These are phyloP conservation scores for Cytospora leucostoma DNA, from an alignment of 2,329 filamentous ascomycete genomes.

Conservation along the genomic window DNA sequence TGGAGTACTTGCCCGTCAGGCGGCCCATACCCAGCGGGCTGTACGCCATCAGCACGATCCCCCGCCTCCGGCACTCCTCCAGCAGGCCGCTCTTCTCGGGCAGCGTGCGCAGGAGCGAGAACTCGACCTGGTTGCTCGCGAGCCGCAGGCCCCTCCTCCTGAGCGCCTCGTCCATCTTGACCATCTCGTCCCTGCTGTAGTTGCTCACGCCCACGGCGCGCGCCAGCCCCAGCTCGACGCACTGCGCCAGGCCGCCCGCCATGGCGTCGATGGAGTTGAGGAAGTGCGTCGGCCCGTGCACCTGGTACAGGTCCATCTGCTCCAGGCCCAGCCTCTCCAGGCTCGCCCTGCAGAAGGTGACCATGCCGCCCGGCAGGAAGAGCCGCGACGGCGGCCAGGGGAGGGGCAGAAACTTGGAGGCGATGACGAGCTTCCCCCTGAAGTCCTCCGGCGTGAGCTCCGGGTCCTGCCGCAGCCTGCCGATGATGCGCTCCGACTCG, in stretches of 20 bases:
- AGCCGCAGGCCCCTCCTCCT: slow-evolving; percentile 41
- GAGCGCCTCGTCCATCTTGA: slow-evolving; percentile 44
- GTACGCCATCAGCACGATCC: slow-evolving; percentile 46
- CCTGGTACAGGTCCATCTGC: slow-evolving; percentile 37
- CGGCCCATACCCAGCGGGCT: slow-evolving; percentile 43
- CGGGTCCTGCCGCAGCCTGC: slow-evolving; percentile 25
- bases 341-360: slow-evolving; percentile 41
- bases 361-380: slow-evolving; percentile 35
- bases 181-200: slow-evolving; percentile 44
- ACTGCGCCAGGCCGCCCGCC: slow-evolving; percentile 44
- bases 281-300: slow-evolving; percentile 46
- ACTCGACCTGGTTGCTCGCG: slow-evolving; percentile 48
- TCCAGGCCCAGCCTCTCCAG: slow-evolving; percentile 42
- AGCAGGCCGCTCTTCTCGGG: slow-evolving; percentile 44
- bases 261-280: slow-evolving; percentile 41
- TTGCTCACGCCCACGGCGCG: slow-evolving; percentile 47
- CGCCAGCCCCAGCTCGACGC: slow-evolving; percentile 44
- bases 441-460: slow-evolving; percentile 41
- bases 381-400: slow-evolving; percentile 25
- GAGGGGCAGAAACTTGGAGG: slow-evolving; percentile 44
- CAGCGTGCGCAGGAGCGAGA: slow-evolving; percentile 42
- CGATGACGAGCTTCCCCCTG: slow-evolving; percentile 41
- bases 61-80: slow-evolving; percentile 42
- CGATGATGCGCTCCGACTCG: slow-evolving; percentile 45
- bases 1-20: slow-evolving; percentile 43